Percentiles rank a stretch among this genome's conserved stretches.
phyloP scores from a whole-genome alignment of 164 flowering plant species.

The Dillenia turbinata region DNA sequence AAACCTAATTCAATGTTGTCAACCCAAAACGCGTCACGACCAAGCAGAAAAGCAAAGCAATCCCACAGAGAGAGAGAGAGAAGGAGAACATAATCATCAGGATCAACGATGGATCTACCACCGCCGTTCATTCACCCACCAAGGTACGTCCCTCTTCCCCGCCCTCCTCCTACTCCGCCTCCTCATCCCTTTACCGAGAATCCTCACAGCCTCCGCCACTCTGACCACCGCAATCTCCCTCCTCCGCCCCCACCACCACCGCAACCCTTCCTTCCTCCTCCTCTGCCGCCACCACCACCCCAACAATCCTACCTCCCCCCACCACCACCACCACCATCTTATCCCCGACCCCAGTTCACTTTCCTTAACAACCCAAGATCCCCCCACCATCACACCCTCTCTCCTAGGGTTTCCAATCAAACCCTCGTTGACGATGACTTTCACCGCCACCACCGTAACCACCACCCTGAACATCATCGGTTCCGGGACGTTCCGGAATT shows the following conservation, averaged over 20 bases:
- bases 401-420: conserved; percentile 16
- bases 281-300: conserved; percentile 6
- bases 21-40: no score
- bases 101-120: conserved; percentile 2
- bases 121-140: conserved; percentile 12
- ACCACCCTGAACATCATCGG: conserved; percentile 8
- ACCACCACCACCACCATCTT: conserved; percentile 11
- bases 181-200: no score
- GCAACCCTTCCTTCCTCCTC: conserved; percentile 1
- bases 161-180: neutral
- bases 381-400: neutral
- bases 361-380: conserved; percentile 3
- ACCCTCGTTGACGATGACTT: neutral
- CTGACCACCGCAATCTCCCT: conserved; percentile 10
- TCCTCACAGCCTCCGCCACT: neutral
- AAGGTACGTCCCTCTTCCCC: conserved; percentile 20
- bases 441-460: conserved; percentile 6
- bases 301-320: conserved; percentile 4
- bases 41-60: no score
- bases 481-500: conserved; percentile 6
- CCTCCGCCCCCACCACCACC: conserved; percentile 6
- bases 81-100: no score
- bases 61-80: no score
- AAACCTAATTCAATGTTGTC: no score
- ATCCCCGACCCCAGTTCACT: conserved; percentile 16